Evolutionary conservation across 1,284 basidiomycete species (phyloP), one percentile per base, ranked within the genome.

Genomic region (Volvariella volvacea): DNA sequence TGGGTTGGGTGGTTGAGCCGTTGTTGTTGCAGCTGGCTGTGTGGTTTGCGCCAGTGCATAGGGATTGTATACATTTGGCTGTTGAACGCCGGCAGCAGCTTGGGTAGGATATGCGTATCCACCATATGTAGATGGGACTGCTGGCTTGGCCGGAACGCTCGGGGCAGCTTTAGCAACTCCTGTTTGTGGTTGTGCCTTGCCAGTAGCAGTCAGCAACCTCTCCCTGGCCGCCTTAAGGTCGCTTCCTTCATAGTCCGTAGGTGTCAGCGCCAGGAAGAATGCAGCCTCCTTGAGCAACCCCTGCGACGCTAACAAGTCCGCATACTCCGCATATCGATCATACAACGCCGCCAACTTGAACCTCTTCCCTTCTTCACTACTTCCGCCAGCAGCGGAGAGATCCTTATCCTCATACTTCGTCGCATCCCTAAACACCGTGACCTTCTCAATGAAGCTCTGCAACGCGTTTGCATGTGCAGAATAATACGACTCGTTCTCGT

Each of bases 401-500:
- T 96, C 93, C 25, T 72, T 65, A 61, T 99, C 95, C 50, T 82
- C 74, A 63, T 97, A 99, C 31, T 78, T 79, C 43, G 91, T 90
- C 0, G 95, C 95, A 45, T 80, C 77, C 50, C 90, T 84, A 79
- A 99, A 99, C 33, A 96, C 83, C 1, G 91, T 85, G 34, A 98
- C 92, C 68, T 99, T 99, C 66, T 99, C 95, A 58, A 98, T 80
- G 67, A 99, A 95, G 0, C 87, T 87, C 64, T 98, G 93, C 25
- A 99, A 68, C 1, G 94, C 92, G 40, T 84, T 77, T 0, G 88
- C 92, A 56, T 95, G 93, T 0, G 88, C 85, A 6, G 91, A 83
- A 62, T 94, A 97, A 8, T 72, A 71, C 1, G 88, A 86, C 9
- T 70, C 71, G 42, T 66, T 61, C 31, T 63, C 54, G 6, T 62